Base-by-base conservation (phyloP, 352 stramenopile genomes). In the Globisporangium nunn region DNA sequence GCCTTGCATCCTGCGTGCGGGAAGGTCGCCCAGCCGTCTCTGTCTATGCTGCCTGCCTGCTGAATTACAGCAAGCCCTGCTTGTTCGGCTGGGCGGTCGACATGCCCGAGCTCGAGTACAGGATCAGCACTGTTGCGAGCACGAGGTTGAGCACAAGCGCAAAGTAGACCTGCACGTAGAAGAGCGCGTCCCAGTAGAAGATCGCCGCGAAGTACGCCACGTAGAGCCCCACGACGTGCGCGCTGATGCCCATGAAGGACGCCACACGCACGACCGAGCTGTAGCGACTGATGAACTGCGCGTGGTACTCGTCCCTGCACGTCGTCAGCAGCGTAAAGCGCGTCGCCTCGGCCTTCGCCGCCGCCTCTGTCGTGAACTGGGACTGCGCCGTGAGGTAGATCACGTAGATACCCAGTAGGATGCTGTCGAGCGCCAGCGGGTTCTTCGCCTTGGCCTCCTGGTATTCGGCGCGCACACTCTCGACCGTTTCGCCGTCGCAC, bases 171-270 rank as follows among this genome's bases (percentile, higher is more conserved):
- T 90, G 79, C 64, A 90, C 72, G 67, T 87, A 90, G 54, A 70
- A 87, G 37, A 92, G 72, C 50, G 64, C 71, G 43, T 90, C 78
- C 78, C 79, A 92, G 64, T 85, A 65, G 64, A 77, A 88, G 45
- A 88, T 85, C 28, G 82, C 79, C 17, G 70, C 54, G 12, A 81
- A 78, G 52, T 90, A 92, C 5, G 78, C 68, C 18, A 90, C 53
- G 58, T 93, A 93, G 11, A 93, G 58, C 4, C 72, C 80, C 7
- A 74, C 72, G 41, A 93, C 70, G 58, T 93, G 82, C 14, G 82
- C 76, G 58, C 77, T 88, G 64, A 93, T 90, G 53, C 82, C 82
- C 67, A 93, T 75, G 63, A 89, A 90, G 40, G 82, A 93, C 46
- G 82, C 82, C 28, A 90, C 47, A 33, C 82, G 80, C 58, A 90